Conservation (phyloP, 225 moss, liverwort and hornwort genomes). For the Marchantia polymorpha region DNA sequence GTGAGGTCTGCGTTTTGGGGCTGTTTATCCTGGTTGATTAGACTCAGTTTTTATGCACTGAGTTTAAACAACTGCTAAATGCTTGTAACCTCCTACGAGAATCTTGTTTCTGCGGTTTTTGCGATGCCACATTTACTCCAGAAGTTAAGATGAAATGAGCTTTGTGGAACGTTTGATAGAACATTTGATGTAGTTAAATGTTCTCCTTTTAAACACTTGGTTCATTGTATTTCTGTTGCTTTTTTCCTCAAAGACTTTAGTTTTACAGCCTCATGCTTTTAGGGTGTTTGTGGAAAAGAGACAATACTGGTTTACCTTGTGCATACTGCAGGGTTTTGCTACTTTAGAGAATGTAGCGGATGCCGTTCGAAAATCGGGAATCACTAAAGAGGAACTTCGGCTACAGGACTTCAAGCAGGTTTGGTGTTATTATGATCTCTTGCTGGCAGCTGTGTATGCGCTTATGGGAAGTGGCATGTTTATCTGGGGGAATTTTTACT, state of each 20-base stretch:
- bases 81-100: too few relatives aligned
- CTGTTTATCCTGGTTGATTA: too few relatives aligned
- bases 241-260: background rate
- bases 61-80: too few relatives aligned
- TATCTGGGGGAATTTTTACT: background rate
- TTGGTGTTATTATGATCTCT: background rate
- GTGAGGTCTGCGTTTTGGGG: too few relatives aligned
- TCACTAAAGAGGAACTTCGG: conserved; percentile 78
- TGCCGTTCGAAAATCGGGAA: conserved; percentile 79
- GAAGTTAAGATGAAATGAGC: too few relatives aligned
- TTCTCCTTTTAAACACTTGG: too few relatives aligned
- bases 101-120: too few relatives aligned
- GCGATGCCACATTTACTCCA: too few relatives aligned
- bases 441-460: background rate
- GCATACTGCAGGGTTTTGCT: conserved; percentile 73
- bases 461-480: background rate
- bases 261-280: background rate
- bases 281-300: background rate
- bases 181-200: too few relatives aligned
- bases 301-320: conserved; percentile 5
- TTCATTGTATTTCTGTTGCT: background rate
- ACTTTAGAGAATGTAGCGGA: conserved; percentile 89
- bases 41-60: too few relatives aligned
- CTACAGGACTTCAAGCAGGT: conserved; percentile 99
- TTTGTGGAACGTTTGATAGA: too few relatives aligned